Percentiles rank a stretch among this genome's conserved stretches.
These are phyloP conservation scores for Podospora fimiseda DNA, from an alignment of 495 filamentous ascomycete species.

Conservation along the genomic window DNA sequence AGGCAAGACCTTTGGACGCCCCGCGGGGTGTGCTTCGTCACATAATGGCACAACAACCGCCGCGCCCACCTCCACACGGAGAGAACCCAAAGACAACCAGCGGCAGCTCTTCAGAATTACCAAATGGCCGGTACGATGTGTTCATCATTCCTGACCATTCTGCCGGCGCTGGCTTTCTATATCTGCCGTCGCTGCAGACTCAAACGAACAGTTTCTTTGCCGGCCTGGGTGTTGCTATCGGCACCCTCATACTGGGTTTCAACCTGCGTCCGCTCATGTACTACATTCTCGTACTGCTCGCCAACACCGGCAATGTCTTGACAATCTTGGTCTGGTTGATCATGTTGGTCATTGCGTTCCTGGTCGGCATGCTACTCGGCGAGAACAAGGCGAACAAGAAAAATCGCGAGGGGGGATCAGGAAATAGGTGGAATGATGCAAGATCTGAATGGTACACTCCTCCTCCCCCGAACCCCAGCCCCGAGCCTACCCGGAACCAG, in stretches of 20 bases:
- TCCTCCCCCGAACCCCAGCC: slow-evolving; percentile 27
- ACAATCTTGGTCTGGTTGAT: background rate
- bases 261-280: slow-evolving; percentile 53
- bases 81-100: slow-evolving; percentile 49
- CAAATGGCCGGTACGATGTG: slow-evolving; percentile 86
- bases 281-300: background rate
- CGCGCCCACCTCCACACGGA: slow-evolving; percentile 66
- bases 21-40: slow-evolving; percentile 17
- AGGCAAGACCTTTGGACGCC: background rate
- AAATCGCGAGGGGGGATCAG: slow-evolving; percentile 17
- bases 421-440: slow-evolving; percentile 17
- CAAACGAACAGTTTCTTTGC: slow-evolving; percentile 87
- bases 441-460: slow-evolving; percentile 21
- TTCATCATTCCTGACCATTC: slow-evolving; percentile 96
- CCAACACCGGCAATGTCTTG: background rate
- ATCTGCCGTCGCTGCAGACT: slow-evolving; percentile 80
- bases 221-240: slow-evolving; percentile 67
- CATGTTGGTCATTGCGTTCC: slow-evolving; percentile 8
- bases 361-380: slow-evolving; percentile 3
- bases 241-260: slow-evolving; percentile 59
- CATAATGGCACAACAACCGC: slow-evolving; percentile 43
- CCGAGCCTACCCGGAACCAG: slow-evolving; percentile 31
- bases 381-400: slow-evolving; percentile 4
- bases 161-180: slow-evolving; percentile 83
- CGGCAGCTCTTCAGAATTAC: slow-evolving; percentile 51